Conservation (phyloP, 768 basidiomycete genomes). For the Mycena leptocephala region DNA sequence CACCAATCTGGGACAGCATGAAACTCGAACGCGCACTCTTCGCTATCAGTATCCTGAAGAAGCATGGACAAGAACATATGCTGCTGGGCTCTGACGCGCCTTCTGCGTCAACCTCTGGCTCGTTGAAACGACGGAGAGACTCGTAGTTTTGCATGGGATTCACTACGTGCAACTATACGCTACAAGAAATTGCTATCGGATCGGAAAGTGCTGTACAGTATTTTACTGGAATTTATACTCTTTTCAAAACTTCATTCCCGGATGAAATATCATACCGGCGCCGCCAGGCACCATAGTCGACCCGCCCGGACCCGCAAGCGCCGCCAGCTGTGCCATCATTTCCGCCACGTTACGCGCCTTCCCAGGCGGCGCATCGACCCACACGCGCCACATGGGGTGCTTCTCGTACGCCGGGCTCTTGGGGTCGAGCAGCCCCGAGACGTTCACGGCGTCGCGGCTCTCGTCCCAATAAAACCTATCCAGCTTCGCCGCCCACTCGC, state of each 20-base stretch:
- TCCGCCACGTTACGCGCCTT: neutral
- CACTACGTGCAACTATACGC: no score
- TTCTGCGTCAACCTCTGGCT: neutral
- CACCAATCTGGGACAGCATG: conserved; percentile 22
- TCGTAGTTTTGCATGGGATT: no score
- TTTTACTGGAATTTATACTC: no score
- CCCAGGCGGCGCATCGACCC: neutral
- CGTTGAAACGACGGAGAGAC: conserved; percentile 19
- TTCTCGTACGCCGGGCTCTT: conserved; percentile 13
- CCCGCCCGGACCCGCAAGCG: no score
- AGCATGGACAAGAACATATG: conserved; percentile 15
- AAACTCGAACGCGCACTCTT: conserved; percentile 31
- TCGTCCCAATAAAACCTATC: conserved; percentile 19
- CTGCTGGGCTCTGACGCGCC: neutral
- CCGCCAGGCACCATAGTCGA: no score
- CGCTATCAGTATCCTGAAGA: neutral
- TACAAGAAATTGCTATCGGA: no score
- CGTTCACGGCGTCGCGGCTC: neutral
- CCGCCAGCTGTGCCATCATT: neutral
- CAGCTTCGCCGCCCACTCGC: conserved; percentile 28
- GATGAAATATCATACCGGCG: no score
- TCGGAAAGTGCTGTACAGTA: no score
- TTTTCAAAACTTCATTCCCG: no score
- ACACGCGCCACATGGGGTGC: conserved; percentile 26
- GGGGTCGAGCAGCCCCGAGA: conserved; percentile 21